Conservation (phyloP, 495 filamentous ascomycete species). For the Beverwykella pulmonaria region DNA sequence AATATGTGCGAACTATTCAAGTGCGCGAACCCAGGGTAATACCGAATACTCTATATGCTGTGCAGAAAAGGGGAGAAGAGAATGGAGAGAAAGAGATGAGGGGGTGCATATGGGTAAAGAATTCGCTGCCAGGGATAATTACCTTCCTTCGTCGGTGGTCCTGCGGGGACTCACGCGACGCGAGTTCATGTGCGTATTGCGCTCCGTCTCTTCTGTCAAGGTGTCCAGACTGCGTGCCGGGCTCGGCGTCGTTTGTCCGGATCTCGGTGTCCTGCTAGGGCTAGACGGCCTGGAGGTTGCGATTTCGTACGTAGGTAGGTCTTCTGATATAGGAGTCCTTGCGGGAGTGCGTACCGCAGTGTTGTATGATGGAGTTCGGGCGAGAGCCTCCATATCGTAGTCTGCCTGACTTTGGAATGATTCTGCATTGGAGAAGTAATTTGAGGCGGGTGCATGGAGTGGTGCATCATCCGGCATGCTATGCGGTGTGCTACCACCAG, state of each 20-base stretch:
- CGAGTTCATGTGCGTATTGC: conserved; percentile 35
- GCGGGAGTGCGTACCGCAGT: conserved; percentile 45
- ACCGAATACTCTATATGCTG: neutral
- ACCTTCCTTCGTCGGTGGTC: conserved; percentile 28
- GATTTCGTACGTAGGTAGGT: conserved; percentile 45
- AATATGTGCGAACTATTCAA: conserved; percentile 7
- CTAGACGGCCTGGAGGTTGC: conserved; percentile 46
- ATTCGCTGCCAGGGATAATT: conserved; percentile 6
- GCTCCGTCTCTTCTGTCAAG: conserved; percentile 32
- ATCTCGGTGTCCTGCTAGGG: conserved; percentile 25
- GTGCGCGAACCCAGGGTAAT: neutral
- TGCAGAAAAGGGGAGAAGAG: neutral
- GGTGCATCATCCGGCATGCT: conserved; percentile 15
- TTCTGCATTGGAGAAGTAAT: conserved; percentile 27
- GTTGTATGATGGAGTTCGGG: conserved; percentile 47
- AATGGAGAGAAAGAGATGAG: neutral
- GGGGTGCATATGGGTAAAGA: neutral
- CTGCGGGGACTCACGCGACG: conserved; percentile 11
- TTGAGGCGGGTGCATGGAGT: neutral
- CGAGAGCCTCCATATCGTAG: conserved; percentile 43
- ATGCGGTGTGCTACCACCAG: conserved; percentile 31
- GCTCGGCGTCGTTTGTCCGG: conserved; percentile 12
- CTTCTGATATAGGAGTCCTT: conserved; percentile 36
- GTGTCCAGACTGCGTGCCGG: conserved; percentile 32
- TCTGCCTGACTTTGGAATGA: conserved; percentile 14